Conservation (phyloP, 225 moss, liverwort and hornwort species). For the Neckera pumila region DNA sequence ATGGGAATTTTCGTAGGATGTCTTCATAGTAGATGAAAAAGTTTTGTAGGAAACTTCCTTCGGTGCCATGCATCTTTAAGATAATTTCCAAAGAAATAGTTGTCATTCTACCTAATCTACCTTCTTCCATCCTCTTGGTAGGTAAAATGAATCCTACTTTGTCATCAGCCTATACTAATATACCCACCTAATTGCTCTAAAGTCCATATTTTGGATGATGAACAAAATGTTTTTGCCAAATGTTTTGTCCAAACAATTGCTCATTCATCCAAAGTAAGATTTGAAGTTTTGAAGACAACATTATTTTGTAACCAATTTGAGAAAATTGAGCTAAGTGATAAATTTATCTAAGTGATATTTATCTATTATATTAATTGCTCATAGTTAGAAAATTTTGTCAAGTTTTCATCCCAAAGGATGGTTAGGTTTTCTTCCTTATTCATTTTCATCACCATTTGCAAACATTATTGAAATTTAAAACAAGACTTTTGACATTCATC, state of each 20-base stretch:
- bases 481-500: neutral
- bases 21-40: neutral
- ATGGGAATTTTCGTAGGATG: neutral
- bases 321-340: neutral
- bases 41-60: neutral
- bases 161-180: neutral
- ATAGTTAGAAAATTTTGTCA: fast-evolving
- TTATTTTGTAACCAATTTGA: neutral
- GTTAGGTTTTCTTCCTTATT: neutral
- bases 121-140: no score
- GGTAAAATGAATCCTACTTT: neutral
- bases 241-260: neutral
- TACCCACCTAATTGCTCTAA: neutral
- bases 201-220: neutral
- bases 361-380: neutral
- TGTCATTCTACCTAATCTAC: neutral
- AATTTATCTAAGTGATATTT: neutral
- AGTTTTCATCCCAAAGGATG: neutral
- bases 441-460: neutral
- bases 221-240: neutral
- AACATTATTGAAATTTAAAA: neutral
- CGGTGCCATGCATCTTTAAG: neutral
- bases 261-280: no score
- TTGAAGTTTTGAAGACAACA: neutral
- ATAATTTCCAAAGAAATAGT: neutral